Conservation (phyloP, 257 asterid species). For the Ocimum tenuiflorum region DNA sequence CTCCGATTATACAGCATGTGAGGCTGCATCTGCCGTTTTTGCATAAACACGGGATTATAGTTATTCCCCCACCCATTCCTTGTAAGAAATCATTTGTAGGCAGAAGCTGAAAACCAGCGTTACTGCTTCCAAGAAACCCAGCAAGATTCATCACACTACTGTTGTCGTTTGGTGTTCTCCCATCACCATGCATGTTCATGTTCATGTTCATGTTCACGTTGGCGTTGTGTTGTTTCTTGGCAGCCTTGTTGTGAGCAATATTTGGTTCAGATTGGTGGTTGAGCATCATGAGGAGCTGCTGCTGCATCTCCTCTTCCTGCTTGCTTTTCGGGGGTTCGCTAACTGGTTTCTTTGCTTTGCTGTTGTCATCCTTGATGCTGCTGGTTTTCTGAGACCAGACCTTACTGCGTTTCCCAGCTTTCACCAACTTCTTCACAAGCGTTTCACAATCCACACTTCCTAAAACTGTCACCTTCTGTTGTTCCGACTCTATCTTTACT, state of each 20-base stretch:
- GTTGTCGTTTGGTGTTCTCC: constrained; percentile 21
- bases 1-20: constrained; percentile 70
- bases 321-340: constrained; percentile 19
- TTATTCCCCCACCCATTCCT: neutral
- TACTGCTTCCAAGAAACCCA: no score
- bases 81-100: no score
- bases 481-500: constrained; percentile 53
- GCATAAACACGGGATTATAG: neutral
- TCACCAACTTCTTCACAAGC: constrained; percentile 46
- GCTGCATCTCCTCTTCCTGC: constrained; percentile 34
- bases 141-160: constrained; percentile 61
- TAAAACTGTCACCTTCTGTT: constrained; percentile 58
- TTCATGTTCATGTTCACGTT: no score
- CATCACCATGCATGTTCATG: constrained; percentile 8
- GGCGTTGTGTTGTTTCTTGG: no score
- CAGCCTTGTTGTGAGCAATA: constrained; percentile 38
- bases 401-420: constrained; percentile 66
- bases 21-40: constrained; percentile 42
- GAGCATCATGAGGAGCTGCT: constrained; percentile 33
- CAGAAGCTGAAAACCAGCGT: no score
- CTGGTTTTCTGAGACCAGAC: constrained; percentile 41
- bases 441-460: constrained; percentile 49
- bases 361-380: constrained; percentile 28
- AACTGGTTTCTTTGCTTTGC: constrained; percentile 30
- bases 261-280: constrained; percentile 33